These are phyloP conservation scores for Acrasis kona DNA, from an alignment of 78 protist genomes.

Conservation along the genomic window DNA sequence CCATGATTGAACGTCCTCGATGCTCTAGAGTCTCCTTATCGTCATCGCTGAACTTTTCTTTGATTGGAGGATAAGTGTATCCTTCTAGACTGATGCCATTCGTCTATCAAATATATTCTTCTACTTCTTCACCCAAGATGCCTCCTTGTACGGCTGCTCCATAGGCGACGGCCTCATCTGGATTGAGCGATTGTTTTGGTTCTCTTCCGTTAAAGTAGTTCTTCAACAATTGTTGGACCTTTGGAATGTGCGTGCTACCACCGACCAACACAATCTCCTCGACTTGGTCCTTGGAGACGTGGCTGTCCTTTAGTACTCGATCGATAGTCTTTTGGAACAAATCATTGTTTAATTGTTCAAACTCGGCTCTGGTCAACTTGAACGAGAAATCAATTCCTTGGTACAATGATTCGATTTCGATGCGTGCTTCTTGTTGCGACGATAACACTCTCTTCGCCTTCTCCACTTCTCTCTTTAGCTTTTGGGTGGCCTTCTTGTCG, in stretches of 20 bases:
- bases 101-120: too few relatives aligned
- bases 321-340: slow-evolving; percentile 87
- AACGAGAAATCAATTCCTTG: slow-evolving; percentile 94
- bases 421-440: slow-evolving; percentile 57
- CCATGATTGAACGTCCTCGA: too few relatives aligned
- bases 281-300: slow-evolving; percentile 72
- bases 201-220: slow-evolving; percentile 97
- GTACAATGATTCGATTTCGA: slow-evolving; percentile 86
- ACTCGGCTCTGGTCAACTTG: slow-evolving; percentile 97
- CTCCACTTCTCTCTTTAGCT: slow-evolving; percentile 88
- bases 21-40: too few relatives aligned
- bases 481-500: slow-evolving; percentile 80
- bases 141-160: slow-evolving; percentile 99
- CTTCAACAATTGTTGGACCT: slow-evolving; percentile 86
- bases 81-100: too few relatives aligned
- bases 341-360: slow-evolving; percentile 97
- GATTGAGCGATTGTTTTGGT: slow-evolving; percentile 90
- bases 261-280: slow-evolving; percentile 98
- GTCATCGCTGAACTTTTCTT: too few relatives aligned
- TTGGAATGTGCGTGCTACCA: slow-evolving; percentile 98
- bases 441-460: slow-evolving; percentile 93
- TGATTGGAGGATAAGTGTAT: too few relatives aligned
- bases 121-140: slow-evolving; percentile 67
- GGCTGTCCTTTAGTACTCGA: slow-evolving; percentile 84
- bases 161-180: slow-evolving; percentile 98